Evolutionary conservation across 2,329 filamentous ascomycete species (phyloP).

Genomic region (Cyphellophora attinorum): DNA sequence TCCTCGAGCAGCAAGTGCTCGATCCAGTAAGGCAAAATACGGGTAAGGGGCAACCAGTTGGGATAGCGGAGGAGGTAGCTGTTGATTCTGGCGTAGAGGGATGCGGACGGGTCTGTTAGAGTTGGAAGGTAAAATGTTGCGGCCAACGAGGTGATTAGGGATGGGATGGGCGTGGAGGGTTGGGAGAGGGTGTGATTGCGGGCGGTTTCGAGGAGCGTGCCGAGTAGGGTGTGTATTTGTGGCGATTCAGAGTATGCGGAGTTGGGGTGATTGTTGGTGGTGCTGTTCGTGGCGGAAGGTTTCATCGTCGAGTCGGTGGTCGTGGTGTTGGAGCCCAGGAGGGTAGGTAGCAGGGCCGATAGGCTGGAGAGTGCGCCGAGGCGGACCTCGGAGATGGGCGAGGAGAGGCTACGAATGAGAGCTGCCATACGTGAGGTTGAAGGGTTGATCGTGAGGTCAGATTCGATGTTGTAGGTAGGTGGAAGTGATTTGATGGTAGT

Average conservation of each 20-base stretch:
- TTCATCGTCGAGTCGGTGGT: no score
- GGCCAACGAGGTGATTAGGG: constrained; percentile 67
- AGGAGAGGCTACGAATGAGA: constrained; percentile 67
- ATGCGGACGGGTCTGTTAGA: constrained; percentile 66
- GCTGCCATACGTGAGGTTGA: constrained; percentile 65
- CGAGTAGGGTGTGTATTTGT: constrained; percentile 63
- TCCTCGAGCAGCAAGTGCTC: constrained; percentile 65
- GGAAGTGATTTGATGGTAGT: constrained; percentile 36
- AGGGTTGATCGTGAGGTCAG: constrained; percentile 62
- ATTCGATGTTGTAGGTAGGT: constrained; percentile 59
- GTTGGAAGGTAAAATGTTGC: constrained; percentile 55
- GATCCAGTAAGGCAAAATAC: constrained; percentile 50
- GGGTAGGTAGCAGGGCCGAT: constrained; percentile 29
- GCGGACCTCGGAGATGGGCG: constrained; percentile 63
- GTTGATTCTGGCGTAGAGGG: constrained; percentile 79
- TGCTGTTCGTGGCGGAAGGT: no score
- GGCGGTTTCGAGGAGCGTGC: constrained; percentile 66
- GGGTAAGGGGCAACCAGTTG: constrained; percentile 52
- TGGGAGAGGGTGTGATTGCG: constrained; percentile 2
- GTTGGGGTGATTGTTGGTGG: no score
- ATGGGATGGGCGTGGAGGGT: constrained; percentile 48
- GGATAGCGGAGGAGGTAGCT: constrained; percentile 70
- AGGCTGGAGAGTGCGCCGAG: constrained; percentile 66
- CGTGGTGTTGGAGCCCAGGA: no score
- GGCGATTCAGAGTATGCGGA: constrained; percentile 58